phyloP scores from a whole-genome alignment of 306 rosid species.

The Inga oerstediana region DNA sequence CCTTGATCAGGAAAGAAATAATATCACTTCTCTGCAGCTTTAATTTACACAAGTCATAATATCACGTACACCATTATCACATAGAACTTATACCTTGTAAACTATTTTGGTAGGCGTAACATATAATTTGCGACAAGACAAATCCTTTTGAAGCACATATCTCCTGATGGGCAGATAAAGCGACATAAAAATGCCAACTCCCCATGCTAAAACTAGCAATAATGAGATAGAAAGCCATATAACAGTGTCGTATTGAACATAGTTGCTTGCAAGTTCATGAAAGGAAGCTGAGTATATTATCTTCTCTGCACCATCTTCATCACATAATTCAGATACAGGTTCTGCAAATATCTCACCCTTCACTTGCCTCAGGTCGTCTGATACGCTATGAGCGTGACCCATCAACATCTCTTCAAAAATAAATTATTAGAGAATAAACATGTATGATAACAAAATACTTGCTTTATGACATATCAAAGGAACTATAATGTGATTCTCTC shows the following conservation, averaged over 20 bases:
- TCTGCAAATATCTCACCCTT: conserved; percentile 37
- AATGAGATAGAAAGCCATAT: conserved; percentile 86
- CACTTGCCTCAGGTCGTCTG: conserved; percentile 59
- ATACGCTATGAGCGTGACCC: conserved; percentile 62
- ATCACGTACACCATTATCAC: background rate
- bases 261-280: conserved; percentile 63
- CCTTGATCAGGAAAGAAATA: conserved; percentile 45
- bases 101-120: conserved; percentile 63
- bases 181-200: conserved; percentile 81
- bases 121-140: conserved; percentile 70
- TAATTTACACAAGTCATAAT: background rate
- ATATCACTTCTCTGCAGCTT: too few species aligned
- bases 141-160: conserved; percentile 75
- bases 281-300: conserved; percentile 73
- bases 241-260: conserved; percentile 66
- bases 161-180: conserved; percentile 78
- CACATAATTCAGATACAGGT: conserved; percentile 41
- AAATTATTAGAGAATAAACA: conserved; percentile 35
- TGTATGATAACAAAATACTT: conserved; percentile 25
- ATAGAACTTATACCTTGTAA: conserved; percentile 59
- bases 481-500: background rate
- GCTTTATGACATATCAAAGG: conserved; percentile 9
- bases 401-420: conserved; percentile 65
- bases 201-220: conserved; percentile 87
- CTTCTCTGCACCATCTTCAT: conserved; percentile 59